Evolutionary conservation across 2,329 filamentous ascomycete species (phyloP).

Genomic region (Trichoderma sp.): DNA sequence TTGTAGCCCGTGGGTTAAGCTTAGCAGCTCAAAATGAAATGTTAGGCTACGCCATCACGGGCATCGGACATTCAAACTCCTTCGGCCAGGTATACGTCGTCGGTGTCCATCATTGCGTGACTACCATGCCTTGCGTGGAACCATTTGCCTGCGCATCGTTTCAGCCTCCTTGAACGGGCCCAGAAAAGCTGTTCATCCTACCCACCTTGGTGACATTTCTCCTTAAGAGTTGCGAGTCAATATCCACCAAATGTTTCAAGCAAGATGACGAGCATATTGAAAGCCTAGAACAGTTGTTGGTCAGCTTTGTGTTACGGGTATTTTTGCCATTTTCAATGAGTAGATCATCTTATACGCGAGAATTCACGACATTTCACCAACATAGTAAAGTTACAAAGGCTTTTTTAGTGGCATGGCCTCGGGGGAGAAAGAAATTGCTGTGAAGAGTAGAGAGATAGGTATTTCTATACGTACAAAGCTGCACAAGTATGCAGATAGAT

Average conservation of each 20-base stretch:
- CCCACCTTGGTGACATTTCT: neutral
- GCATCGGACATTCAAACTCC: neutral
- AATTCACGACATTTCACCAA: neutral
- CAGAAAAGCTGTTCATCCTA: neutral
- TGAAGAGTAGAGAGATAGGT: too few species aligned
- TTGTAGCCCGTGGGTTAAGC: neutral
- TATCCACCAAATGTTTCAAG: neutral
- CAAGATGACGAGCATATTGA: neutral
- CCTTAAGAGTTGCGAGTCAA: neutral
- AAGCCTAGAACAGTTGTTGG: neutral
- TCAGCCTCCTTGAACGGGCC: neutral
- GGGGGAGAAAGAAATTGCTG: too few species aligned
- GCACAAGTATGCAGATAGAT: too few species aligned
- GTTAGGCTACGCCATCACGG: neutral
- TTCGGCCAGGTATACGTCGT: neutral
- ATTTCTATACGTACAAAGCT: too few species aligned
- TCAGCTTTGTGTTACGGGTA: neutral
- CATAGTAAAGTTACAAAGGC: too few species aligned
- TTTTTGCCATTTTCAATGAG: neutral
- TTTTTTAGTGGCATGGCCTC: too few species aligned
- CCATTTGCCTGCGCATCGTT: neutral
- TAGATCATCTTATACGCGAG: neutral
- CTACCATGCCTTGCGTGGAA: neutral
- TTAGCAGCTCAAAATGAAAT: neutral
- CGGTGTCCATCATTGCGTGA: neutral